These are phyloP conservation scores for Zygnema cylindricum DNA, from an alignment of 139 green algal species.

Conservation along the genomic window DNA sequence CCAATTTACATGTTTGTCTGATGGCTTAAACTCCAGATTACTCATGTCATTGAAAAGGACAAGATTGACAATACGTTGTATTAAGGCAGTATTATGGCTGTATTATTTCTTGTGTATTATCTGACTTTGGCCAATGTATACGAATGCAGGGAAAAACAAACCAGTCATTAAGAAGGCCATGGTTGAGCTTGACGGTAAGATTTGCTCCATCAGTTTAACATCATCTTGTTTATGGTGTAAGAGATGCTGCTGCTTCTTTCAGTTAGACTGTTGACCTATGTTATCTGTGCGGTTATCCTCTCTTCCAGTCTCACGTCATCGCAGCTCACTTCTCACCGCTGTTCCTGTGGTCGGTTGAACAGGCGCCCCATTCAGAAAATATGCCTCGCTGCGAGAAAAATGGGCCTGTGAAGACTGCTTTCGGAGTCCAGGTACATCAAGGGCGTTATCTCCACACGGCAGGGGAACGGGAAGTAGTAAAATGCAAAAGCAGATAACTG, in stretches of 20 bases:
- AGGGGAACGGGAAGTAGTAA: neutral
- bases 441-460: neutral
- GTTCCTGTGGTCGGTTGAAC: neutral
- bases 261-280: neutral
- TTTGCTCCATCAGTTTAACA: neutral
- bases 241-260: constrained; percentile 22
- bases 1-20: too few species aligned
- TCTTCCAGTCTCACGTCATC: too few species aligned
- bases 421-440: constrained; percentile 61
- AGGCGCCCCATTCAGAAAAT: constrained; percentile 65
- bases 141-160: constrained; percentile 62
- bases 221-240: neutral
- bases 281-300: neutral
- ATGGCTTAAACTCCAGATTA: too few species aligned
- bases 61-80: too few species aligned
- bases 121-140: neutral
- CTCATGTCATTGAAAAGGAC: too few species aligned
- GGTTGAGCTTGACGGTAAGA: constrained; percentile 68
- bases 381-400: constrained; percentile 38
- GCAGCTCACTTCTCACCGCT: too few species aligned
- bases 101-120: too few species aligned
- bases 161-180: constrained; percentile 71
- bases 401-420: constrained; percentile 70
- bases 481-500: neutral
- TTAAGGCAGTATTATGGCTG: too few species aligned